phyloP scores from a whole-genome alignment of 1,139 yeast genomes.

The Insectozyma bohioensis region DNA sequence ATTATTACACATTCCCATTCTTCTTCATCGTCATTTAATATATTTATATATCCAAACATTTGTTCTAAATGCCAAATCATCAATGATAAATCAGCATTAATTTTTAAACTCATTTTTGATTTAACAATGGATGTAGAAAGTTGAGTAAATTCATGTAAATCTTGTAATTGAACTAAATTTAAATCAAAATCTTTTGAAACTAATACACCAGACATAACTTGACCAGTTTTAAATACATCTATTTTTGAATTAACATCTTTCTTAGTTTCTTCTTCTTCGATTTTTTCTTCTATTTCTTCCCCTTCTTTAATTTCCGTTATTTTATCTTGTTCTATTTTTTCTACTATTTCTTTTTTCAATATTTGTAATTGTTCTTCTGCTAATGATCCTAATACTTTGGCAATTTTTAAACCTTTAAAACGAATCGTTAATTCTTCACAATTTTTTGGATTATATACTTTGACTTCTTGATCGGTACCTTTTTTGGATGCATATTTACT shows the following conservation, averaged over 20 bases:
- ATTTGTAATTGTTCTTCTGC: slow-evolving; percentile 52
- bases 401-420: slow-evolving; percentile 81
- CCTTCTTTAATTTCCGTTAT: slow-evolving; percentile 18
- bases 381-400: slow-evolving; percentile 78
- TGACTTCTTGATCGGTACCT: slow-evolving; percentile 89
- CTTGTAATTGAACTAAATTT: slow-evolving; percentile 77
- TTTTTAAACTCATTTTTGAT: slow-evolving; percentile 75
- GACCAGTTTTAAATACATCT: slow-evolving; percentile 28
- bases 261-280: slow-evolving; percentile 13
- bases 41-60: slow-evolving; percentile 87
- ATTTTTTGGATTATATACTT: slow-evolving; percentile 88
- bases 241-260: slow-evolving; percentile 4
- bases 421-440: slow-evolving; percentile 77
- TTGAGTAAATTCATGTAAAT: slow-evolving; percentile 85
- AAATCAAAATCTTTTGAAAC: slow-evolving; percentile 91
- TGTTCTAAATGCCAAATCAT: slow-evolving; percentile 89
- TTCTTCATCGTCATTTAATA: slow-evolving; percentile 61
- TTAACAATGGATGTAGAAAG: slow-evolving; percentile 81
- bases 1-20: slow-evolving; percentile 51
- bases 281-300: slow-evolving; percentile 18
- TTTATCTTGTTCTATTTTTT: slow-evolving; percentile 17
- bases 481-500: slow-evolving; percentile 82
- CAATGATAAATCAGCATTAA: slow-evolving; percentile 78
- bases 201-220: slow-evolving; percentile 77
- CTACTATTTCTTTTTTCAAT: slow-evolving; percentile 33